These are phyloP conservation scores for Schizothecium vesticola DNA, from an alignment of 495 filamentous ascomycete species.

Conservation along the genomic window DNA sequence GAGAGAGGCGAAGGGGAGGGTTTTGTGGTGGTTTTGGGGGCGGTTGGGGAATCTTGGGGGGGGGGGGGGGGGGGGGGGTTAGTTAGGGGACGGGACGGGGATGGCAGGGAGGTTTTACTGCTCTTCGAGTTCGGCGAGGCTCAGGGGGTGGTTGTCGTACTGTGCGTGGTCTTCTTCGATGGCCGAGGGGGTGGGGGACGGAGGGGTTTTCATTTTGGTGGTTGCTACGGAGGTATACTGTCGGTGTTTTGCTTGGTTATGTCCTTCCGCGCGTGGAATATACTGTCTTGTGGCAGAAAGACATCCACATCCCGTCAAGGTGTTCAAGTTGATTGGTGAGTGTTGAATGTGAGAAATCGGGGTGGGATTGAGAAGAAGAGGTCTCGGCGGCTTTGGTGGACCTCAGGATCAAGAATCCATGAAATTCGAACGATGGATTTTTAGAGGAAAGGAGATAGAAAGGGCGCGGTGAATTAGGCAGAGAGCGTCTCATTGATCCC, in stretches of 20 bases:
- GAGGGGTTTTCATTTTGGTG: conserved; percentile 21
- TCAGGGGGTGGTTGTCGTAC: conserved; percentile 41
- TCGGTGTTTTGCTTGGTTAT: not conserved
- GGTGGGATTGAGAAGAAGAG: not conserved
- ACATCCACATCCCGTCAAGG: too few species aligned
- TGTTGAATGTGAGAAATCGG: not conserved
- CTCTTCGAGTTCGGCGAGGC: conserved; percentile 53
- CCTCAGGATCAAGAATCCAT: not conserved
- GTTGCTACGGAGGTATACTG: not conserved
- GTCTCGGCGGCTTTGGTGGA: too few species aligned
- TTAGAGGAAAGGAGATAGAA: not conserved
- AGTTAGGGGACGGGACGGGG: conserved; percentile 10
- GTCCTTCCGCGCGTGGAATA: not conserved
- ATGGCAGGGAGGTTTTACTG: conserved; percentile 45
- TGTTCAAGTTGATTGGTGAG: not conserved
- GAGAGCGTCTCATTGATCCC: not conserved
- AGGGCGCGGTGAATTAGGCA: not conserved
- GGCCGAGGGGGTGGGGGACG: conserved; percentile 47
- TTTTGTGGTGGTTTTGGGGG: conserved; percentile 71
- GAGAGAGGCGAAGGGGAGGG: conserved; percentile 78
- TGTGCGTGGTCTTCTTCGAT: conserved; percentile 46
- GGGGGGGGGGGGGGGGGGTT: conserved; percentile 29
- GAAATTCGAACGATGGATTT: not conserved
- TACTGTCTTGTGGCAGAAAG: too few species aligned
- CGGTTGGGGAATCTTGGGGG: conserved; percentile 69